A percentile compares a stretch with the other conserved stretches of the same genome.
phyloP scores from a whole-genome alignment of 208 protist species.

The Trypanosoma conorhini region DNA sequence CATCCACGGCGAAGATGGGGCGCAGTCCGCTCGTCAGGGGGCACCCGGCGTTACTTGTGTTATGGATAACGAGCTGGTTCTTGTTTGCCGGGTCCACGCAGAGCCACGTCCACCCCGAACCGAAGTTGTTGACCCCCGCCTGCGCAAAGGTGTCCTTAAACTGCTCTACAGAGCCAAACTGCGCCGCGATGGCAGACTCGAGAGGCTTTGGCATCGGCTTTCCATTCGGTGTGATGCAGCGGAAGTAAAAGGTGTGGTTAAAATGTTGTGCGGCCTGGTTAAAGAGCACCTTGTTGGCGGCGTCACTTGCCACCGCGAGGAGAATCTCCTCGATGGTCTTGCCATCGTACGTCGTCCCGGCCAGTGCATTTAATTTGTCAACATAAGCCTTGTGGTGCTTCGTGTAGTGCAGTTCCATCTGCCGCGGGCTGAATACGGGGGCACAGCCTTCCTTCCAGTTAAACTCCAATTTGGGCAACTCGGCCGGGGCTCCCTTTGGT shows the following conservation, averaged over 20 bases:
- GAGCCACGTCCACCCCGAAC: slow-evolving; percentile 95
- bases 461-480: slow-evolving; percentile 71
- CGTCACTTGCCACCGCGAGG: slow-evolving; percentile 33
- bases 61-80: slow-evolving; percentile 80
- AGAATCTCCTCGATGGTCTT: slow-evolving; percentile 90
- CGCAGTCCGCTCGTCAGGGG: slow-evolving; percentile 68
- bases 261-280: slow-evolving; percentile 94
- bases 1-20: slow-evolving; percentile 89
- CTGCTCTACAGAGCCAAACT: slow-evolving; percentile 84
- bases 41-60: slow-evolving; percentile 90
- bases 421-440: slow-evolving; percentile 75
- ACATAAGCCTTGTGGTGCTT: slow-evolving; percentile 95
- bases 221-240: slow-evolving; percentile 74
- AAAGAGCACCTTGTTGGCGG: slow-evolving; percentile 78
- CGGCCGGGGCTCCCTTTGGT: slow-evolving; percentile 49
- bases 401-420: slow-evolving; percentile 92
- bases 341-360: slow-evolving; percentile 54
- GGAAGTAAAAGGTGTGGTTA: slow-evolving; percentile 94
- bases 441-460: slow-evolving; percentile 70
- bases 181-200: slow-evolving; percentile 60
- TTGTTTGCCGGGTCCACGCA: slow-evolving; percentile 76
- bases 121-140: slow-evolving; percentile 90
- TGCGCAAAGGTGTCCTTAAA: slow-evolving; percentile 89
- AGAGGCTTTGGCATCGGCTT: slow-evolving; percentile 63
- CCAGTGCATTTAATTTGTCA: slow-evolving; percentile 89